These are phyloP conservation scores for Alternaria angustiovoidea DNA, from an alignment of 2,329 filamentous ascomycete genomes.

Conservation along the genomic window DNA sequence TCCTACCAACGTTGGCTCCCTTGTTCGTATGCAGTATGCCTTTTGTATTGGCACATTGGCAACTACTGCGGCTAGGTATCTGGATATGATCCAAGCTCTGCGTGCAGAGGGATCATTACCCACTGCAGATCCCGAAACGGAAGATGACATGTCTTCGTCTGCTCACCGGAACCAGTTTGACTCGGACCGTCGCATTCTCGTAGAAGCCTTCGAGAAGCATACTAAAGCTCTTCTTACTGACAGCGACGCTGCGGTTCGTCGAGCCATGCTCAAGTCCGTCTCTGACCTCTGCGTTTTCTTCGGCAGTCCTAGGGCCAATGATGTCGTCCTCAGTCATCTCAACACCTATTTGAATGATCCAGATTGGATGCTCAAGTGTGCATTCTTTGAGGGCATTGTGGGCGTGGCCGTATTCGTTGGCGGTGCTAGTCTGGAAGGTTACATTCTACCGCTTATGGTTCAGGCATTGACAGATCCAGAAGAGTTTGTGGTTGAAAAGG, in stretches of 20 bases:
- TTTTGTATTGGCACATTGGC: slow-evolving; percentile 90
- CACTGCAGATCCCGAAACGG: slow-evolving; percentile 78
- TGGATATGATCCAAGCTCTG: slow-evolving; percentile 90
- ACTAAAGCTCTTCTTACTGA: slow-evolving; percentile 92
- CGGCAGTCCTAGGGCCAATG: slow-evolving; percentile 87
- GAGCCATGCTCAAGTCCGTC: slow-evolving; percentile 91
- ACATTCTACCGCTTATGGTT: slow-evolving; percentile 93
- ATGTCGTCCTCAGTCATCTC: slow-evolving; percentile 93
- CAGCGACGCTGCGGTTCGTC: slow-evolving; percentile 80
- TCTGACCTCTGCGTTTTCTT: slow-evolving; percentile 95
- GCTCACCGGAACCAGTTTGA: slow-evolving; percentile 87
- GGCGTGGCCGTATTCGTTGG: slow-evolving; percentile 92
- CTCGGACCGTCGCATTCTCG: slow-evolving; percentile 80
- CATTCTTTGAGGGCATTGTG: slow-evolving; percentile 94
- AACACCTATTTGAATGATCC: slow-evolving; percentile 97
- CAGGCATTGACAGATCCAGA: slow-evolving; percentile 93
- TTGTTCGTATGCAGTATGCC: slow-evolving; percentile 90
- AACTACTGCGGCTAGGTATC: slow-evolving; percentile 81
- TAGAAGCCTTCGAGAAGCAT: slow-evolving; percentile 84
- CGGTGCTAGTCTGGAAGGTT: slow-evolving; percentile 88
- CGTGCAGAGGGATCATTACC: slow-evolving; percentile 83
- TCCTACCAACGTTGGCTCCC: slow-evolving; percentile 60
- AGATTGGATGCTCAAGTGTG: slow-evolving; percentile 95
- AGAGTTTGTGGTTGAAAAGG: slow-evolving; percentile 91
- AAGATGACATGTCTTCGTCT: slow-evolving; percentile 73